Percentiles rank a stretch among this genome's conserved stretches.
phyloP scores from a whole-genome alignment of 352 stramenopile species.

The Plasmopara muralis region DNA sequence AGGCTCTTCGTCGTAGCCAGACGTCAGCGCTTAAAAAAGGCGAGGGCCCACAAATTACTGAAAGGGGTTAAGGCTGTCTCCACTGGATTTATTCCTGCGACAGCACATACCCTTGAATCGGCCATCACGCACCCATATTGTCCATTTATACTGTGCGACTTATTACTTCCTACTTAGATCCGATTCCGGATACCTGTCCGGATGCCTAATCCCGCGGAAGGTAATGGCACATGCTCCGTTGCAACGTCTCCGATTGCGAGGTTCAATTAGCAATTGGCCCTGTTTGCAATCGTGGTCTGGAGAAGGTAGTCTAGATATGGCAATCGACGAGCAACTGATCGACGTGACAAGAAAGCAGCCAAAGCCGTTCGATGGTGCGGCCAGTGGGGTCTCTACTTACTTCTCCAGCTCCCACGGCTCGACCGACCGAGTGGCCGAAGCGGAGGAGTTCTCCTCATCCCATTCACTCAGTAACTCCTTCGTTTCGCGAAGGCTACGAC shows the following conservation, averaged over 20 bases:
- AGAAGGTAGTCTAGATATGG: constrained; percentile 4
- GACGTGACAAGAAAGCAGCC: constrained; percentile 14
- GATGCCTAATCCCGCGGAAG: not conserved
- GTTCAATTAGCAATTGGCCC: constrained; percentile 30
- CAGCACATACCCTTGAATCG: constrained; percentile 15
- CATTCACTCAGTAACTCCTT: constrained; percentile 18
- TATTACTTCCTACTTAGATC: not conserved
- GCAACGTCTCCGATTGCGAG: constrained; percentile 9
- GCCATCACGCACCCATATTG: not conserved
- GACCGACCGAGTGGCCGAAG: constrained; percentile 8
- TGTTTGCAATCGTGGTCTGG: not conserved
- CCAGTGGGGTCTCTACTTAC: constrained; percentile 23
- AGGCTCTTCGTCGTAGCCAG: constrained; percentile 11
- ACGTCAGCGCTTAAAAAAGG: not conserved
- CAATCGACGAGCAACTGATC: constrained; percentile 11
- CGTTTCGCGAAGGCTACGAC: constrained; percentile 23
- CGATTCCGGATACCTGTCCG: too few relatives aligned
- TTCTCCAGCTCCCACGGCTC: constrained; percentile 23
- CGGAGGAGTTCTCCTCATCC: constrained; percentile 7
- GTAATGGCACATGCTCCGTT: constrained; percentile 1
- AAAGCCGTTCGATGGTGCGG: constrained; percentile 23
- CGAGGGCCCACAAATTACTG: constrained; percentile 16
- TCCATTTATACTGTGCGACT: not conserved
- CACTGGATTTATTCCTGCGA: constrained; percentile 25
- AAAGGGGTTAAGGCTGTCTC: constrained; percentile 4